Percentiles rank a stretch among this genome's conserved stretches.
Conservation (phyloP, 768 basidiomycete genomes). For the Lactarius trivialis region DNA sequence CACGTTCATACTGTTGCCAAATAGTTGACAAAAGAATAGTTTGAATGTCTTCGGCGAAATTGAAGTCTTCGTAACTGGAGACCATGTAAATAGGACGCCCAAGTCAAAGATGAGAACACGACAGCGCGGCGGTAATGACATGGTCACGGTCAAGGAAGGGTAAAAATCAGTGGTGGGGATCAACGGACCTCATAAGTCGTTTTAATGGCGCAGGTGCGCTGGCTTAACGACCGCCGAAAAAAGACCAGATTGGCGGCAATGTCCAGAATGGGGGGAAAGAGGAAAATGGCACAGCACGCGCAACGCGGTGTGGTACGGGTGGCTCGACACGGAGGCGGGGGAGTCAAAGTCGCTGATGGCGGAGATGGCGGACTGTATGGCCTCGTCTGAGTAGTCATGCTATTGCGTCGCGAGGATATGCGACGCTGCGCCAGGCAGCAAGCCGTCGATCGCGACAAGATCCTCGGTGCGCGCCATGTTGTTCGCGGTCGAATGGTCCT, state of each 20-base stretch:
- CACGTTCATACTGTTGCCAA: slow-evolving; percentile 50
- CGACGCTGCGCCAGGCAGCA: too few relatives aligned
- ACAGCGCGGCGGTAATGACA: slow-evolving; percentile 15
- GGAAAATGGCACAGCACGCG: slow-evolving; percentile 44
- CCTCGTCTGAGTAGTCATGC: too few relatives aligned
- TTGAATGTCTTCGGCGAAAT: slow-evolving; percentile 38
- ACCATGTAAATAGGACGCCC: slow-evolving; percentile 51
- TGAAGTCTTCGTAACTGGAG: slow-evolving; percentile 37
- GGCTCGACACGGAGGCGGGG: slow-evolving; percentile 38
- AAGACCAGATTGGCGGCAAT: not conserved
- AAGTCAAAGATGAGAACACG: slow-evolving; percentile 43
- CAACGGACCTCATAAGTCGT: not conserved
- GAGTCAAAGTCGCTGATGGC: slow-evolving; percentile 40
- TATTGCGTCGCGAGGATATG: too few relatives aligned
- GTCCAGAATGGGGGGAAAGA: not conserved
- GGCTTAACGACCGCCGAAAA: not conserved
- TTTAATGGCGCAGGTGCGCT: not conserved
- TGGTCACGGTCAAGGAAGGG: not conserved
- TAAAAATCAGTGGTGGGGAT: not conserved
- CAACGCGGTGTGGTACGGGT: slow-evolving; percentile 62
- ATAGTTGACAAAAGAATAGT: slow-evolving; percentile 38
- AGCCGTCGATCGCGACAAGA: slow-evolving; percentile 11
- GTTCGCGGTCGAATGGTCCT: slow-evolving; percentile 5
- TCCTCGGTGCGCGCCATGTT: slow-evolving; percentile 3
- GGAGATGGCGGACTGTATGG: slow-evolving; percentile 60